A percentile compares a stretch with the other conserved stretches of the same genome.
Evolutionary conservation across 768 basidiomycete species (phyloP).

Genomic region (Psilocybe subaeruginosa): DNA sequence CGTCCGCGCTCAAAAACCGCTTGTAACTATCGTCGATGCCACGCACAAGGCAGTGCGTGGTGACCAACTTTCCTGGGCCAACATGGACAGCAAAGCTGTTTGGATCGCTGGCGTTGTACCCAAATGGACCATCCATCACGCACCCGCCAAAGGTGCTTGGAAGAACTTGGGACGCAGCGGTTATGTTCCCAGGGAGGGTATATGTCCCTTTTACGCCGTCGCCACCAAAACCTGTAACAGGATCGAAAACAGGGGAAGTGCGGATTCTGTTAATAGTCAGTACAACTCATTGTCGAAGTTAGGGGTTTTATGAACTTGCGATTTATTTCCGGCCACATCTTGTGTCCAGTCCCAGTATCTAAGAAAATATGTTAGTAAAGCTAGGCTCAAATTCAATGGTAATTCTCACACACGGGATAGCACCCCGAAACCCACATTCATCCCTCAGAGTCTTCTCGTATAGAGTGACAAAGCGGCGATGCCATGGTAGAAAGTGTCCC

Average conservation of each 20-base stretch:
- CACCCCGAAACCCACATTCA: constrained; percentile 27
- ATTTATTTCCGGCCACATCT: constrained; percentile 26
- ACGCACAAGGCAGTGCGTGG: constrained; percentile 36
- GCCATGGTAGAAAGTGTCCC: constrained; percentile 32
- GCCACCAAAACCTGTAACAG: constrained; percentile 38
- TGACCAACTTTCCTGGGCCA: constrained; percentile 35
- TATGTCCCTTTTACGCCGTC: constrained; percentile 29
- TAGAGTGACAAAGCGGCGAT: constrained; percentile 22
- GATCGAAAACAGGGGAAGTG: constrained; percentile 37
- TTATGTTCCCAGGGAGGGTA: constrained; percentile 4
- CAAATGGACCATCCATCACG: constrained; percentile 37
- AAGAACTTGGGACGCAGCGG: constrained; percentile 13
- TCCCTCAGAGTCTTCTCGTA: constrained; percentile 25
- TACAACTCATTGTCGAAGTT: background rate
- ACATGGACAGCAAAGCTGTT: constrained; percentile 29
- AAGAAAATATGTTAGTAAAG: background rate
- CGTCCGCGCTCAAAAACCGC: constrained; percentile 21
- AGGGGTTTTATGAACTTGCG: constrained; percentile 16
- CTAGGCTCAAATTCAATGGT: constrained; percentile 26
- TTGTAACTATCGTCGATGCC: constrained; percentile 27
- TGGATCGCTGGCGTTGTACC: constrained; percentile 5
- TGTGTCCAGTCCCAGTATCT: constrained; percentile 43
- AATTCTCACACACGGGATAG: constrained; percentile 21
- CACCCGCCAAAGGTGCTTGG: constrained; percentile 24
- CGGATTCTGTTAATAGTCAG: constrained; percentile 25